A percentile compares a stretch with the other conserved stretches of the same genome.
Evolutionary conservation across 2,329 filamentous ascomycete genomes (phyloP).

Genomic region (Coniella lustricola): DNA sequence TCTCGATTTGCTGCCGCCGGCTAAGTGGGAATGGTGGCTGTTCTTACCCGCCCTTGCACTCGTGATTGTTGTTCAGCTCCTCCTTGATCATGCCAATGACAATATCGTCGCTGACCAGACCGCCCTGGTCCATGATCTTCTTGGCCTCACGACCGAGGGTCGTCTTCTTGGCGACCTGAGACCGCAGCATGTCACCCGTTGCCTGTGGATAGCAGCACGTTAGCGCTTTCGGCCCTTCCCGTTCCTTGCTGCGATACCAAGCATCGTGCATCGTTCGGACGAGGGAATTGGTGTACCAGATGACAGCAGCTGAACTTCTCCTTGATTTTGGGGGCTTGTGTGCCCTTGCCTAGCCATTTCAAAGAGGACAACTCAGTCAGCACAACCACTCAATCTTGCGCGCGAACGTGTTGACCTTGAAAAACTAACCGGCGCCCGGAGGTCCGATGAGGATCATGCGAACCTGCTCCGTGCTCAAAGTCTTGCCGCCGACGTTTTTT

Average conservation of each 20-base stretch:
- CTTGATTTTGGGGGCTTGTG: slow-evolving; percentile 96
- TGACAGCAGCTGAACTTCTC: slow-evolving; percentile 97
- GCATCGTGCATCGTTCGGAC: too few species aligned
- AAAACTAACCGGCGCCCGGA: slow-evolving; percentile 73
- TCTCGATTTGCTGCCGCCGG: too few species aligned
- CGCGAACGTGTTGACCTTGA: not conserved
- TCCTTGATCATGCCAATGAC: slow-evolving; percentile 99
- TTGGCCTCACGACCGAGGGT: slow-evolving; percentile 90
- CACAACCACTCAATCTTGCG: not conserved
- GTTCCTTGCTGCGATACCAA: not conserved
- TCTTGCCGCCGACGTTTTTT: slow-evolving; percentile 52
- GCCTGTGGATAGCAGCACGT: slow-evolving; percentile 48
- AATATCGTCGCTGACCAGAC: slow-evolving; percentile 96
- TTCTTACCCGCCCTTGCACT: slow-evolving; percentile 90
- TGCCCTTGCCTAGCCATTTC: slow-evolving; percentile 75
- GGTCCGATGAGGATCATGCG: slow-evolving; percentile 98
- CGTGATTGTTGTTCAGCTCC: slow-evolving; percentile 86
- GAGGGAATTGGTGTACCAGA: slow-evolving; percentile 56
- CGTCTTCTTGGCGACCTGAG: slow-evolving; percentile 97
- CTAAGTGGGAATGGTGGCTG: not conserved
- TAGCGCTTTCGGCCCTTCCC: not conserved
- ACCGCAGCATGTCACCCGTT: slow-evolving; percentile 97
- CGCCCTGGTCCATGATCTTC: slow-evolving; percentile 99
- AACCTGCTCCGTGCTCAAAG: slow-evolving; percentile 57
- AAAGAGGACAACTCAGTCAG: slow-evolving; percentile 17